Evolutionary conservation across 345 rosid species (phyloP).

Genomic region (Dipteronia sinensis): DNA sequence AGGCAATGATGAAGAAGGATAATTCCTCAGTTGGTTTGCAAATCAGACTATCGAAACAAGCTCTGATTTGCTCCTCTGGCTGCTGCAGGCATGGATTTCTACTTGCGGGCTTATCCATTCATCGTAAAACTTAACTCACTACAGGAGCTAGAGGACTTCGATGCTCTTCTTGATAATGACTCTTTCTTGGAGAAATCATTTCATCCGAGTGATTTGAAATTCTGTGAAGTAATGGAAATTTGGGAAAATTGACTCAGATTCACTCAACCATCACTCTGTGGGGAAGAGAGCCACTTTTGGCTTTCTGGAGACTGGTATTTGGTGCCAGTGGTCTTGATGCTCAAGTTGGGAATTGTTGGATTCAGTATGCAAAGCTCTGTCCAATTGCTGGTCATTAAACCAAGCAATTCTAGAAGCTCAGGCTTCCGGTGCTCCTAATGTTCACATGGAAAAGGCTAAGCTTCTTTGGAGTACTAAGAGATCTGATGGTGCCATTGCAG

Average conservation of each 20-base stretch:
- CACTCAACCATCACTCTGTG: conserved; percentile 82
- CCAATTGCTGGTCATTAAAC: conserved; percentile 93
- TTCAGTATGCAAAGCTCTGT: conserved; percentile 96
- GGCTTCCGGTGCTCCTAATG: conserved; percentile 86
- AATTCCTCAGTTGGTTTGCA: conserved; percentile 72
- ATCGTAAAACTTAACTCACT: conserved; percentile 91
- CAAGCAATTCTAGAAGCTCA: conserved; percentile 91
- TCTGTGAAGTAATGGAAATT: conserved; percentile 63
- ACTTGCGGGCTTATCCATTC: conserved; percentile 85
- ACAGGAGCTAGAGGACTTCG: conserved; percentile 84
- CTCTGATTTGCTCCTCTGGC: conserved; percentile 95
- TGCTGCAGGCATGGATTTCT: conserved; percentile 99
- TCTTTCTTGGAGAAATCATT: conserved; percentile 86
- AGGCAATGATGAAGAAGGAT: conserved; percentile 93
- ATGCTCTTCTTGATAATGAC: conserved; percentile 59
- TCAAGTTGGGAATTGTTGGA: conserved; percentile 95
- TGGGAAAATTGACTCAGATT: conserved; percentile 90
- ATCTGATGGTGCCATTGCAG: conserved; percentile 87
- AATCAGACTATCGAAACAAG: conserved; percentile 85
- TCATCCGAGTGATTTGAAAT: conserved; percentile 53
- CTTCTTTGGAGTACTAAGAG: conserved; percentile 92
- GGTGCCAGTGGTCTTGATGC: conserved; percentile 79
- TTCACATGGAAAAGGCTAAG: conserved; percentile 94
- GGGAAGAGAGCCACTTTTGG: conserved; percentile 95
- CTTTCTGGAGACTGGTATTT: conserved; percentile 86